Percentiles rank a stretch among this genome's conserved stretches.
These are phyloP conservation scores for Endothia cerciana DNA, from an alignment of 2,329 filamentous ascomycete species.

Conservation along the genomic window DNA sequence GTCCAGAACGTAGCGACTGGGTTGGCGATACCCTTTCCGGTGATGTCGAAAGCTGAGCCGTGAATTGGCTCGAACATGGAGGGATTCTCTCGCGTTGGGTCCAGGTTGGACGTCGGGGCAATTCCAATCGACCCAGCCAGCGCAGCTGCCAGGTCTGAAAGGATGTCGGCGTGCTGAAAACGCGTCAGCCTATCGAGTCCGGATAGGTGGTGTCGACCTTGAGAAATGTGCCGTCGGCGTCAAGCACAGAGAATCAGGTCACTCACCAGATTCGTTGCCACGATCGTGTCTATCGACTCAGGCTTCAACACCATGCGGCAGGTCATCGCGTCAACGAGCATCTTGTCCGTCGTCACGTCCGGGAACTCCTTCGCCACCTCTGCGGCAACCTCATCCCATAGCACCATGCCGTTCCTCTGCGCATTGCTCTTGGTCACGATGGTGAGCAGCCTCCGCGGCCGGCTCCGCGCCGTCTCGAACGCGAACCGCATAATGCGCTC, in stretches of 20 bases:
- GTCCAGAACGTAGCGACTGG: slow-evolving; percentile 60
- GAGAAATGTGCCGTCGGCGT: no score
- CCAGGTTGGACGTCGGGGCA: slow-evolving; percentile 67
- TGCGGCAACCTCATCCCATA: slow-evolving; percentile 66
- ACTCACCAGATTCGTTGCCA: slow-evolving; percentile 61
- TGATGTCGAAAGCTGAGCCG: slow-evolving; percentile 58
- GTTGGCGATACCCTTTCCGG: slow-evolving; percentile 56
- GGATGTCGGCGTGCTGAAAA: slow-evolving; percentile 57
- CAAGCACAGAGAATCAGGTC: background rate
- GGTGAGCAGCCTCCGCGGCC: slow-evolving; percentile 62
- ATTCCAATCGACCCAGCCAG: slow-evolving; percentile 72
- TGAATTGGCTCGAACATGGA: slow-evolving; percentile 63
- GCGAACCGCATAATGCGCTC: slow-evolving; percentile 66
- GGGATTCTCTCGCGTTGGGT: slow-evolving; percentile 56
- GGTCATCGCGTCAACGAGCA: slow-evolving; percentile 61
- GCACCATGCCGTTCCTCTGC: slow-evolving; percentile 68
- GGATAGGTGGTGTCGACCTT: no score
- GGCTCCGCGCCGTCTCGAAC: slow-evolving; percentile 56
- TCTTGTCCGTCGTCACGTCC: slow-evolving; percentile 64
- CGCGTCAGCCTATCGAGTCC: slow-evolving; percentile 1
- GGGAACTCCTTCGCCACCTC: slow-evolving; percentile 61
- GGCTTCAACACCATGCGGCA: slow-evolving; percentile 62
- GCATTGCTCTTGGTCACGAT: slow-evolving; percentile 70
- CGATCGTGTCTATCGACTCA: slow-evolving; percentile 62
- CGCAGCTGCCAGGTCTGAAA: slow-evolving; percentile 69